phyloP scores from a whole-genome alignment of 805 yeast species.

The Candida verbasci region DNA sequence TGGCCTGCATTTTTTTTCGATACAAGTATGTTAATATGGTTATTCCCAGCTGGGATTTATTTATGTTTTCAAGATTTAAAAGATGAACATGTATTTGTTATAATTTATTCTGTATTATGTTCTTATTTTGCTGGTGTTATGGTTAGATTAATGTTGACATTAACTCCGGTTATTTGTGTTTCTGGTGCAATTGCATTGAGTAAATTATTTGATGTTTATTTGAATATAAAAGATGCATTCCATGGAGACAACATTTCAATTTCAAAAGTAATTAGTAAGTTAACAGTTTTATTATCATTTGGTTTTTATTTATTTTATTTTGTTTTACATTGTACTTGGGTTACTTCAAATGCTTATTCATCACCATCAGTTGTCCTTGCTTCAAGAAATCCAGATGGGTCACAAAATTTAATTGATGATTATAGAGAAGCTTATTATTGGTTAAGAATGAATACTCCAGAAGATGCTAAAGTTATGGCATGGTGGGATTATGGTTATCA shows the following conservation, averaged over 20 bases:
- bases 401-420: constrained; percentile 83
- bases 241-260: constrained; percentile 11
- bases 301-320: constrained; percentile 70
- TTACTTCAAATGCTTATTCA: constrained; percentile 90
- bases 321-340: constrained; percentile 96
- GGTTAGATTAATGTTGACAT: constrained; percentile 95
- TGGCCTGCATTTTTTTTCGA: constrained; percentile 99
- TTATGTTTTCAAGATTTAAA: constrained; percentile 82
- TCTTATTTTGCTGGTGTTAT: constrained; percentile 98
- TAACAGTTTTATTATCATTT: constrained; percentile 63
- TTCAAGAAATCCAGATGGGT: constrained; percentile 79
- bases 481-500: constrained; percentile 99
- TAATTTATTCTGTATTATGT: constrained; percentile 88
- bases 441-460: constrained; percentile 96
- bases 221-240: constrained; percentile 52
- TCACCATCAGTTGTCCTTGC: constrained; percentile 97
- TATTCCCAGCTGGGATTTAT: constrained; percentile 97
- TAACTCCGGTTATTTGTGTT: constrained; percentile 95
- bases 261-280: constrained; percentile 48
- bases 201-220: constrained; percentile 75
- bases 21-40: constrained; percentile 88
- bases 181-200: constrained; percentile 87
- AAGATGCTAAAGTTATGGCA: constrained; percentile 93
- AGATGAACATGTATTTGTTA: constrained; percentile 89
- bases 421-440: constrained; percentile 98